These are phyloP conservation scores for Actinomucor elegans DNA, from an alignment of 371 early-diverging fungal species.

Conservation along the genomic window DNA sequence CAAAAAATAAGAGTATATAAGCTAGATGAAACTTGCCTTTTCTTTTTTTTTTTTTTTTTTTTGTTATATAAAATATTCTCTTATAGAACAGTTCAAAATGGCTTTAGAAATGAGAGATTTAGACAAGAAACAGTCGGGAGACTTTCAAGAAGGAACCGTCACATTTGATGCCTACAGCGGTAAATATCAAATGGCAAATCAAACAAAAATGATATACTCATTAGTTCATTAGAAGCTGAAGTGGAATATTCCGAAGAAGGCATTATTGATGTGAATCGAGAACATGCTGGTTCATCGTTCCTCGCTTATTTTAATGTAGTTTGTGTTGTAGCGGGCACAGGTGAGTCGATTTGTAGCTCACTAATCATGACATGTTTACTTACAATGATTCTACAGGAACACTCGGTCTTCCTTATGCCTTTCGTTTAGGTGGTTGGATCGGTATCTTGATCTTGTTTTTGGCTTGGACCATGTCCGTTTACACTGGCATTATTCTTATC, in stretches of 20 bases:
- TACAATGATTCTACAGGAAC: no score
- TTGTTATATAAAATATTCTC: not conserved
- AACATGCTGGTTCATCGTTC: slow-evolving; percentile 31
- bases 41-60: not conserved
- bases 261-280: slow-evolving; percentile 21
- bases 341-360: no score
- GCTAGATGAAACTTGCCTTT: not conserved
- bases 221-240: slow-evolving; percentile 11
- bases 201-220: not conserved
- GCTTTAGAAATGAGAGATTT: slow-evolving; percentile 8
- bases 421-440: slow-evolving; percentile 82
- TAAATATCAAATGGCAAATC: not conserved
- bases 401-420: slow-evolving; percentile 76
- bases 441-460: slow-evolving; percentile 71
- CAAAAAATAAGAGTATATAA: no score
- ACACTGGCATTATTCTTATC: slow-evolving; percentile 35
- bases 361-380: no score
- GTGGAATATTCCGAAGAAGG: slow-evolving; percentile 19
- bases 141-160: slow-evolving; percentile 18
- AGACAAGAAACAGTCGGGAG: slow-evolving; percentile 15
- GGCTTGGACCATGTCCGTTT: slow-evolving; percentile 70
- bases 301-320: slow-evolving; percentile 67
- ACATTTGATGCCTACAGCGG: slow-evolving; percentile 27
- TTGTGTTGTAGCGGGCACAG: slow-evolving; percentile 80
- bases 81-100: slow-evolving; percentile 7